Evolutionary conservation across 2,329 filamentous ascomycete species (phyloP), one percentile per base, ranked within the genome.

Genomic region (Chaetomium sp.): DNA sequence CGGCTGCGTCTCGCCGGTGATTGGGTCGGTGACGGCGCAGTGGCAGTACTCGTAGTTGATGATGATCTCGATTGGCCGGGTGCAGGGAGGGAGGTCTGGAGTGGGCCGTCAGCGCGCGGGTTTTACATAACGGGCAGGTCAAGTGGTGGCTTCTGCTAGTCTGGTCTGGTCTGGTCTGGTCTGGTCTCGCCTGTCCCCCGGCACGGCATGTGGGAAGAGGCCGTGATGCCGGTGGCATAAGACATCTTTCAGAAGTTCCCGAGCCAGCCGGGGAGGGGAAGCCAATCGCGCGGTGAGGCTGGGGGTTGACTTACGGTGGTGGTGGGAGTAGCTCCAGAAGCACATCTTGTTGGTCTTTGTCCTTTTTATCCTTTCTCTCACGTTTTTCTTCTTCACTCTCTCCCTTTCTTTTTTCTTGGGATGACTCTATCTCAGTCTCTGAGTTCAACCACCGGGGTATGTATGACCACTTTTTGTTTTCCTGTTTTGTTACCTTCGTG

Each of bases 271-370:
- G 4, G 4, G 23, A 27, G 19, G 25, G 23, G 19, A 12, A 12
- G 25, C 50, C 50, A 29, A 53, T 53, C 7, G 50, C 10, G 23
- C 10, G 10, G 16, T 5, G 51, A n/a, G 27, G 27, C 51, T 55
- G 13, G 38, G 16, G 25, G 25, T 6, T 31, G 38, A 66, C 65
- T 13, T 62, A 66, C 65, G 65, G 54, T 66, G 82, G 71, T 83
- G 79, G 70, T 85, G 82, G 50, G 83, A 75, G 69, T 81, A 81
- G 67, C 81, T 80, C 73, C 79, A 80, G 65, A 76, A 78, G 69
- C 82, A 85, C 83, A 85, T 85, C n/a, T 65, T 54, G 29, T 19
- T 58, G 33, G 13, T 27, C 42, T 51, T 6, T 9, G 21, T 58
- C 33, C 9, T 56, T 31, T 33, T n/a, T 33, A 19, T 21, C 23